These are phyloP conservation scores for Leucocoprinus sp. DNA, from an alignment of 768 basidiomycete species.

Conservation along the genomic window DNA sequence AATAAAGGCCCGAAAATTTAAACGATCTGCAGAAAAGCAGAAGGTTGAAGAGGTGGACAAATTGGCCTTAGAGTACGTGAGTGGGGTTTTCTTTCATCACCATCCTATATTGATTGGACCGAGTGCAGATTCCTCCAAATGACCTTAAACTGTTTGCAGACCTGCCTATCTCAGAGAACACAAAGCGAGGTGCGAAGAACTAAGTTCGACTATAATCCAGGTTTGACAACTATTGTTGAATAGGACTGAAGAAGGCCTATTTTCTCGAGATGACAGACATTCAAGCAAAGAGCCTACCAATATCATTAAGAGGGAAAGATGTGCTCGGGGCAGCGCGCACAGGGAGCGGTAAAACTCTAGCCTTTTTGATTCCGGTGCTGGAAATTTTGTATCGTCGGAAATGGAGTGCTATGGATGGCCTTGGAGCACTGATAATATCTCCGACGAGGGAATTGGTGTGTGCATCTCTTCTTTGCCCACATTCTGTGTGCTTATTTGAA, in stretches of 20 bases:
- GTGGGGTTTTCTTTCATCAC: conserved; percentile 10
- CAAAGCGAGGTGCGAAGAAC: conserved; percentile 54
- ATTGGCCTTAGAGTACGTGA: conserved; percentile 43
- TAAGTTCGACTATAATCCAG: not conserved
- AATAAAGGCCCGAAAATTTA: no score
- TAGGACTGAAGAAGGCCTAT: conserved; percentile 84
- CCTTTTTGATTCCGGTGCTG: conserved; percentile 89
- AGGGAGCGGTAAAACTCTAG: conserved; percentile 94
- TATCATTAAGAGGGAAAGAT: conserved; percentile 89
- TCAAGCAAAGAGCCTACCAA: conserved; percentile 84
- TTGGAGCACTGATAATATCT: conserved; percentile 86
- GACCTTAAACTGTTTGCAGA: conserved; percentile 56
- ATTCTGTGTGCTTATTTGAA: not conserved
- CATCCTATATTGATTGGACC: conserved; percentile 10
- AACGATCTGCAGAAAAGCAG: no score
- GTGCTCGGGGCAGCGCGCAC: conserved; percentile 94
- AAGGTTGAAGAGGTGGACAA: conserved; percentile 42
- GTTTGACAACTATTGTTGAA: no score
- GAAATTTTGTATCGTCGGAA: conserved; percentile 85
- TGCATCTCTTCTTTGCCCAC: conserved; percentile 11
- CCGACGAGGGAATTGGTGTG: conserved; percentile 88
- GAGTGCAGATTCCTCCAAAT: conserved; percentile 38
- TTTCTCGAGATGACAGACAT: no score
- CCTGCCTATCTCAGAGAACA: conserved; percentile 69
- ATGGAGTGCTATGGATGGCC: conserved; percentile 91